Evolutionary conservation across 768 basidiomycete species (phyloP).

Genomic region (Basidioascus undulatus): DNA sequence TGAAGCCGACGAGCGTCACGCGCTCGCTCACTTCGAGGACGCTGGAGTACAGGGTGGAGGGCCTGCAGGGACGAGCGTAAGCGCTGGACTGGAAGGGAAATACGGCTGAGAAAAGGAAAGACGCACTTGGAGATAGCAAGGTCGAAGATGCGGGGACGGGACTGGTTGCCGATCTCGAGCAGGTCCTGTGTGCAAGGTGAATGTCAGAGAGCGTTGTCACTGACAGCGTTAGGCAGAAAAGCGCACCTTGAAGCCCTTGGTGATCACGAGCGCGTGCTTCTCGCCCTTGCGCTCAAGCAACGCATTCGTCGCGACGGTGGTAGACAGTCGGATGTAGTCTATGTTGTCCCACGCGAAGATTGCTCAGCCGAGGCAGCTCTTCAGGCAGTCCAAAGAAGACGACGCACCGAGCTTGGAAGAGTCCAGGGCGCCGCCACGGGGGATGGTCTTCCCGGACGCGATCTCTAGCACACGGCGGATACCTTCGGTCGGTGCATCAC

Average conservation of each 20-base stretch:
- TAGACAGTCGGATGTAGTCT: constrained; percentile 17
- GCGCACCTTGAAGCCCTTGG: constrained; percentile 46
- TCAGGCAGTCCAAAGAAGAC: too few species aligned
- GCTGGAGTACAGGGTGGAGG: constrained; percentile 51
- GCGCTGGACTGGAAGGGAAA: too few species aligned
- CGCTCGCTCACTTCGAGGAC: constrained; percentile 71
- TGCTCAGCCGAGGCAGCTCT: too few species aligned
- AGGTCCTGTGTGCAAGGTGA: constrained; percentile 30
- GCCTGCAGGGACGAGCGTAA: too few species aligned
- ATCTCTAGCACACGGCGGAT: constrained; percentile 64
- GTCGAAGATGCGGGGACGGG: constrained; percentile 83
- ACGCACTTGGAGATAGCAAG: constrained; percentile 39
- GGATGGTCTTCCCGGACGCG: constrained; percentile 41
- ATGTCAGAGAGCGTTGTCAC: background rate
- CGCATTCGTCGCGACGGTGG: constrained; percentile 90
- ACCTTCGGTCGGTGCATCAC: constrained; percentile 83
- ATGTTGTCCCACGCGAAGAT: constrained; percentile 7
- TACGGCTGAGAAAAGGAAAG: too few species aligned
- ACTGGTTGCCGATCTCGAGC: constrained; percentile 79
- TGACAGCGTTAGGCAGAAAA: too few species aligned
- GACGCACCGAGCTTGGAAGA: constrained; percentile 55
- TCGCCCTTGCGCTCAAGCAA: constrained; percentile 85
- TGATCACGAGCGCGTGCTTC: constrained; percentile 72
- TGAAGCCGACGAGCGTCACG: constrained; percentile 80
- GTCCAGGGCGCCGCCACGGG: constrained; percentile 37